Evolutionary conservation across 495 filamentous ascomycete species (phyloP), one percentile per base, ranked within the genome.

Genomic region (Rhizodiscina lignyota): DNA sequence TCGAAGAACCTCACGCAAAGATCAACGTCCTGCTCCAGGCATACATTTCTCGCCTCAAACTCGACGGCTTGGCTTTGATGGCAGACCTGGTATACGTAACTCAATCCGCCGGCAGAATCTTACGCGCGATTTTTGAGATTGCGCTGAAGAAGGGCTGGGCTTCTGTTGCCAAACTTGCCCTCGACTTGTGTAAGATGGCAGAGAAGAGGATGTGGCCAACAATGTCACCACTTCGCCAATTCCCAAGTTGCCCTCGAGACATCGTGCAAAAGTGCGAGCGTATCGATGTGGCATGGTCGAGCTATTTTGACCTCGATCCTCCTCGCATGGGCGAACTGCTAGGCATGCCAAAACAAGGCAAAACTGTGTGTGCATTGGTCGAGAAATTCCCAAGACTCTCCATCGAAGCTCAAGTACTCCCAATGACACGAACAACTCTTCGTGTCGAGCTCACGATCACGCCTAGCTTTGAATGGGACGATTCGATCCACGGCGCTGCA

Each of bases 201-300:
- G 89, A 99, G 63, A 92, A 91, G 65, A 67, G 91, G 18, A 96
- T 96, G 89, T 99, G 89, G 89, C 86, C 85, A 4, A 94, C 86
- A 16, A 96, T 96, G 89, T 79, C 83, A 15, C 89, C 89, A 4
- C 68, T 99, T 5, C 67, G 91, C 26, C 89, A 99, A 48, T 96
- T 94, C 51, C 74, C 81, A 1, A 60, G 59, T 24, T 91, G 83
- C 43, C 71, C 84, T 10, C 59, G 69, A 21, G 91, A 99, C 39
- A 80, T 99, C 32, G 62, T 96, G 32, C 70, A 79, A 40, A 94
- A 94, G 57, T 77, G 85, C 2, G 89, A 99, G 58, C 66, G 85
- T 35, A 91, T 94, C 39, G 86, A 94, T 41, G 86, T 96, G 28
- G 81, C 83, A 3, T 99, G 87, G 80, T 64, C 63, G 23, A 91